Evolutionary conservation across 2,329 filamentous ascomycete species (phyloP).

Genomic region (Trichoderma koningii): DNA sequence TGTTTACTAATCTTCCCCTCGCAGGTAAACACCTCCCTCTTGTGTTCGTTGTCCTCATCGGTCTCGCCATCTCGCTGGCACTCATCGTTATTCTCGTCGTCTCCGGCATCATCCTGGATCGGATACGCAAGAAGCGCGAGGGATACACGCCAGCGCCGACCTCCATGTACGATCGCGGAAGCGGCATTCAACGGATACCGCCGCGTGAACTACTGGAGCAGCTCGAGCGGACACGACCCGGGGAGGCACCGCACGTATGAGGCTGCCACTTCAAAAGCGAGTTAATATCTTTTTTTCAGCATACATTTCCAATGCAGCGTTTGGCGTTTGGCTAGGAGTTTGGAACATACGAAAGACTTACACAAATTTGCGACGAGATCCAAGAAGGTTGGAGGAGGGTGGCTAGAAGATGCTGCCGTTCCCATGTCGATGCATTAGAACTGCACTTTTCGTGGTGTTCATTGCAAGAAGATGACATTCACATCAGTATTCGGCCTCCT

Average conservation of each 20-base stretch:
- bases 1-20: not conserved
- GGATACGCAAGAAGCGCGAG: conserved; percentile 73
- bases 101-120: conserved; percentile 72
- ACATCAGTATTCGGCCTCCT: conserved; percentile 20
- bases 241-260: conserved; percentile 54
- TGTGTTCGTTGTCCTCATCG: conserved; percentile 79
- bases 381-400: not conserved
- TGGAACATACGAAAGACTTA: conserved; percentile 11
- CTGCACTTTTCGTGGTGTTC: not conserved
- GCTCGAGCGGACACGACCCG: conserved; percentile 51
- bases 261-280: not conserved
- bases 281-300: conserved; percentile 34
- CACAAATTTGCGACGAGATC: not conserved
- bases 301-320: conserved; percentile 35
- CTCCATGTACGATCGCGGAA: conserved; percentile 61
- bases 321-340: conserved; percentile 44
- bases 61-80: conserved; percentile 74
- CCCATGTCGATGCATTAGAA: not conserved
- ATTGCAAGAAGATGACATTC: not conserved
- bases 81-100: conserved; percentile 78
- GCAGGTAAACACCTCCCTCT: conserved; percentile 59
- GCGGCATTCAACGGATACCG: conserved; percentile 61
- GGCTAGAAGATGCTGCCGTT: not conserved
- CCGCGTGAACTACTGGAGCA: conserved; percentile 62
- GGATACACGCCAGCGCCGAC: conserved; percentile 79